A percentile compares a stretch with the other conserved stretches of the same genome.
Evolutionary conservation across 306 rosid species (phyloP).

Genomic region (Sophora flavescens): DNA sequence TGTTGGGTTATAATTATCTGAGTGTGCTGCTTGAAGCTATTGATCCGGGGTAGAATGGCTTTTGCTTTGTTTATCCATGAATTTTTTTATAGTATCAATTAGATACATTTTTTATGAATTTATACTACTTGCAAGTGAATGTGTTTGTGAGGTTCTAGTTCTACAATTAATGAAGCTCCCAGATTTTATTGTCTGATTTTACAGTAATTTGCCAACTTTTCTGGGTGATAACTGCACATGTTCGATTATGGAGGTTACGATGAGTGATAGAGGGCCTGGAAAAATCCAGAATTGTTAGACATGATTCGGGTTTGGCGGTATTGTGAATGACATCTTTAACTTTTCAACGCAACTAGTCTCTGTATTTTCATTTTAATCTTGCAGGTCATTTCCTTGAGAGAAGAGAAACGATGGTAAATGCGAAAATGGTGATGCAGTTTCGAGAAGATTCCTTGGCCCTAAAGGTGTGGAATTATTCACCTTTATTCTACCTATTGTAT

Average conservation of each 20-base stretch:
- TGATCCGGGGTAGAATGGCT: no score
- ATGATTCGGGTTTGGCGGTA: constrained; percentile 66
- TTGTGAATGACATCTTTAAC: neutral
- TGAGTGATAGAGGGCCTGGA: constrained; percentile 95
- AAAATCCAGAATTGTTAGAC: constrained; percentile 62
- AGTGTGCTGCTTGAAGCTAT: no score
- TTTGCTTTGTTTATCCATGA: no score
- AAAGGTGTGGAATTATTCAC: constrained; percentile 50
- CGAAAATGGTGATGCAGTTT: constrained; percentile 36
- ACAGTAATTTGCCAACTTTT: constrained; percentile 85
- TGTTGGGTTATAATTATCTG: no score
- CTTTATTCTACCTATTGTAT: neutral
- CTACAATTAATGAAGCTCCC: neutral
- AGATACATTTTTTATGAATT: no score
- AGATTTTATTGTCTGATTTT: constrained; percentile 25
- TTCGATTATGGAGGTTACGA: constrained; percentile 81
- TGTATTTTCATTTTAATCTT: constrained; percentile 39
- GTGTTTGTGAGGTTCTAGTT: constrained; percentile 3
- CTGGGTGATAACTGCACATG: constrained; percentile 88
- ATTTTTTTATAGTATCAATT: no score
- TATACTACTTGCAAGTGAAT: neutral
- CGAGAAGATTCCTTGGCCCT: constrained; percentile 37
- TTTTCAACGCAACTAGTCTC: neutral
- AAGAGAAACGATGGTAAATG: constrained; percentile 42
- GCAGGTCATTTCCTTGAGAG: constrained; percentile 61